Conservation (phyloP, 1,284 basidiomycete species). For the Ceratobasidium sp. region DNA sequence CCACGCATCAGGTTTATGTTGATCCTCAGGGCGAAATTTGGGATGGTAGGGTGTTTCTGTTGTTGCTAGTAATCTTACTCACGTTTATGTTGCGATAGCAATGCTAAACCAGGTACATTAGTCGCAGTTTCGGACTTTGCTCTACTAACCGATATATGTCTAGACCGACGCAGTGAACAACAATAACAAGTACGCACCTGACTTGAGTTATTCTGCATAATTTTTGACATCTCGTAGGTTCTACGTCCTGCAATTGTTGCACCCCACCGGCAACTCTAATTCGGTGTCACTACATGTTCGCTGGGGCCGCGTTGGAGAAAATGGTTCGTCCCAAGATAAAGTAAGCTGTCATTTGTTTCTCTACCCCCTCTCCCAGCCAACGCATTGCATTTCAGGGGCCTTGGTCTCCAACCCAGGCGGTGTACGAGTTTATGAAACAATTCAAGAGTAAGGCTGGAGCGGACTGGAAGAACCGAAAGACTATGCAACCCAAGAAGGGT, state of each 20-base stretch:
- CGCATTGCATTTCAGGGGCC: constrained; percentile 55
- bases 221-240: constrained; percentile 55
- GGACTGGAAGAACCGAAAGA: constrained; percentile 66
- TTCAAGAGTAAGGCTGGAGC: constrained; percentile 69
- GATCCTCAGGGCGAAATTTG: constrained; percentile 64
- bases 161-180: constrained; percentile 42
- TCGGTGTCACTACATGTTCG: constrained; percentile 65
- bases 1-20: constrained; percentile 69
- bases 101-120: constrained; percentile 69
- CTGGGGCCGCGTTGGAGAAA: constrained; percentile 73
- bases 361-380: background rate
- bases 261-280: constrained; percentile 62
- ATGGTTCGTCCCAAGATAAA: constrained; percentile 66
- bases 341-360: constrained; percentile 54
- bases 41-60: constrained; percentile 60
- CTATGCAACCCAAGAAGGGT: constrained; percentile 69
- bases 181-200: constrained; percentile 28
- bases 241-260: constrained; percentile 73
- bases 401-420: constrained; percentile 57
- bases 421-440: constrained; percentile 72
- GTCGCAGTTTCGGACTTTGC: background rate
- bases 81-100: constrained; percentile 50
- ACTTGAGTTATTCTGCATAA: no score
- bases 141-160: background rate
- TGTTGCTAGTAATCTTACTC: background rate